Conservation (phyloP, 164 flowering plant genomes). For the Dillenia turbinata region DNA sequence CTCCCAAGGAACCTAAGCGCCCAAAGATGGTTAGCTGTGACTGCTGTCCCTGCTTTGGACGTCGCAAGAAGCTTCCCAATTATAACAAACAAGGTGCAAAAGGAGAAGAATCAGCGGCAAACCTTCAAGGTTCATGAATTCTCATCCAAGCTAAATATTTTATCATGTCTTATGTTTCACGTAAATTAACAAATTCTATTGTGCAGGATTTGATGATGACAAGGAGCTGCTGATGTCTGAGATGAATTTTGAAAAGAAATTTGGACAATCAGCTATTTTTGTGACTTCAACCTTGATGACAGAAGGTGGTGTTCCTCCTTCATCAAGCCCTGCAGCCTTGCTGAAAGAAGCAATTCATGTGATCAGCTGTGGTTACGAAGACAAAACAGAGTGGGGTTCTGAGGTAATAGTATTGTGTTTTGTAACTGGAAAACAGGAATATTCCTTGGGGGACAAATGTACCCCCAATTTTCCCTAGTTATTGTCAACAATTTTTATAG, state of each 20-base stretch:
- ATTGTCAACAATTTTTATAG: no score
- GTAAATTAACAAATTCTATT: not conserved
- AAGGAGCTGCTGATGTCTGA: conserved; percentile 75
- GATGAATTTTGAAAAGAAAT: conserved; percentile 84
- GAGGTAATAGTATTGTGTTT: conserved; percentile 46
- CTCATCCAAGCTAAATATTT: not conserved
- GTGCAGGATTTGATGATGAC: conserved; percentile 56
- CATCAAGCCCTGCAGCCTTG: conserved; percentile 87
- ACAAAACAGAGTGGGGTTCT: conserved; percentile 89
- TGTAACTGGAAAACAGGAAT: not conserved
- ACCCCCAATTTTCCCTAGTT: no score
- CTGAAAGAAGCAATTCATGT: conserved; percentile 98
- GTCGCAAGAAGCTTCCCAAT: conserved; percentile 53
- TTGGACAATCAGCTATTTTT: conserved; percentile 85
- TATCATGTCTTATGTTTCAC: not conserved
- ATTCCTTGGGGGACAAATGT: not conserved
- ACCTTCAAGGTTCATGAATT: conserved; percentile 34
- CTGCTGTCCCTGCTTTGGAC: conserved; percentile 87
- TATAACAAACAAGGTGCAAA: conserved; percentile 29
- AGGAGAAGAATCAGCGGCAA: conserved; percentile 28
- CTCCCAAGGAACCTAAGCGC: conserved; percentile 88
- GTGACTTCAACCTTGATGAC: conserved; percentile 90
- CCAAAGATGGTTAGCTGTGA: conserved; percentile 94
- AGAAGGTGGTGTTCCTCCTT: conserved; percentile 92
- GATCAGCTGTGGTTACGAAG: conserved; percentile 96